Percentiles rank a stretch among this genome's conserved stretches.
phyloP scores from a whole-genome alignment of 345 rosid species.

The Hevea brasiliensis region DNA sequence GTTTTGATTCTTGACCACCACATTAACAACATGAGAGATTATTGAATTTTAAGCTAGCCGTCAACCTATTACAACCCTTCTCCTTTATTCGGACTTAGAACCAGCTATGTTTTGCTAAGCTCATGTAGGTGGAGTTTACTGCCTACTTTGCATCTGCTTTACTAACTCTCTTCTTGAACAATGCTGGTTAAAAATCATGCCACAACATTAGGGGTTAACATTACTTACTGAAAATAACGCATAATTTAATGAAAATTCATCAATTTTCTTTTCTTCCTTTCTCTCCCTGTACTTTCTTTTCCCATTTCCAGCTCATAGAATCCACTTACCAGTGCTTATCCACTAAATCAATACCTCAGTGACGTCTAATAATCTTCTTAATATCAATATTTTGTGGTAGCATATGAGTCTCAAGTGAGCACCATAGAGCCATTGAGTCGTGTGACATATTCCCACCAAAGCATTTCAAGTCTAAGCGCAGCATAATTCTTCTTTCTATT shows the following conservation, averaged over 20 bases:
- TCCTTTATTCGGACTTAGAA: too few relatives aligned
- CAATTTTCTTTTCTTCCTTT: slow-evolving; percentile 5
- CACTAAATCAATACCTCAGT: neutral
- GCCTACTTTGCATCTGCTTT: slow-evolving; percentile 56
- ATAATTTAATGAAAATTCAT: neutral
- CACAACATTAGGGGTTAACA: slow-evolving; percentile 10
- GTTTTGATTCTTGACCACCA: slow-evolving; percentile 42
- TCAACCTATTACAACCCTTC: too few relatives aligned
- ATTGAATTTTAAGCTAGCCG: too few relatives aligned
- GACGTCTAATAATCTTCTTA: neutral
- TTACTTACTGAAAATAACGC: neutral
- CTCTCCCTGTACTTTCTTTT: too few relatives aligned
- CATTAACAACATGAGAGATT: too few relatives aligned
- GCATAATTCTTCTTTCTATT: neutral
- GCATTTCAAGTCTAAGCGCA: neutral
- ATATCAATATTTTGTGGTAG: neutral
- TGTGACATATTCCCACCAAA: slow-evolving; percentile 2
- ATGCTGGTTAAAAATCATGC: slow-evolving; percentile 40
- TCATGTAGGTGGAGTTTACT: slow-evolving; percentile 65
- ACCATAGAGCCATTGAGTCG: neutral
- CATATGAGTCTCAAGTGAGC: neutral
- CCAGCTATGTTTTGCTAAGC: too few relatives aligned
- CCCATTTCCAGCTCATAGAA: neutral
- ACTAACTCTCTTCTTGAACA: slow-evolving; percentile 63
- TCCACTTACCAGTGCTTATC: slow-evolving; percentile 3